Base-by-base conservation (phyloP, 768 basidiomycete genomes). In the Hydnomerulius pinastri region DNA sequence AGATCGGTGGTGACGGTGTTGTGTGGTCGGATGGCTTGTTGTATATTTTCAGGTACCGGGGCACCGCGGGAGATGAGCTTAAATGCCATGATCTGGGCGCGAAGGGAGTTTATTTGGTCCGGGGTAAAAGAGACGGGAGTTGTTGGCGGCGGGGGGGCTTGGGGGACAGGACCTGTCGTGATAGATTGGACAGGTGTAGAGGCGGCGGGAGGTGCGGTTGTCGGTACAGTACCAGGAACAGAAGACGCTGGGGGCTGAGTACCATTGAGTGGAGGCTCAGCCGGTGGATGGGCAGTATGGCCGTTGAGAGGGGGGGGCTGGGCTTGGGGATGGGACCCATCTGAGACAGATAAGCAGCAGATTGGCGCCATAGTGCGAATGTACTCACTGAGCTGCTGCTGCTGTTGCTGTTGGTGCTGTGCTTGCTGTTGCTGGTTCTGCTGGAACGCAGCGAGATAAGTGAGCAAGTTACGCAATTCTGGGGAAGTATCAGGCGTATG, bases 21-120 rank as follows among this genome's bases (percentile, higher is more conserved):
- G 42, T 82, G 80, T 10, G 83, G 77, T 17, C 80, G 82, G 38
- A 91, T 82, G 11, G 86, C 83, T 47, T 85, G 82, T 53, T 86
- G 87, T 24, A 93, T 59, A 53, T 77, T 64, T 11, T 89, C 83
- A 12, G 90, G 86, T 35, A 90, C 76, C 13, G 87, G 81, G 7
- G 82, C 64, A 18, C 85, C 82, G 20, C 85, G 78, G 13, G 74
- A 73, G 57, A 93, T 74, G 54, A 83, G 77, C 62, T 86, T 90
- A 73, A 86, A 92, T 4, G 91, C 90, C 42, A 85, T 79, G 13
- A 93, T 92, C 58, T 93, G 91, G 0, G 87, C 83, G 12, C 87
- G 80, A n/a, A 93, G 77, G 9, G 86, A 80, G 49, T 73, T 76
- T 40, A 92, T 83, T 60, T 92, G 92, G 51, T 88, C 86, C 0